These are phyloP conservation scores for Aspergillus alliaceus DNA, from an alignment of 2,329 filamentous ascomycete genomes.

Conservation along the genomic window DNA sequence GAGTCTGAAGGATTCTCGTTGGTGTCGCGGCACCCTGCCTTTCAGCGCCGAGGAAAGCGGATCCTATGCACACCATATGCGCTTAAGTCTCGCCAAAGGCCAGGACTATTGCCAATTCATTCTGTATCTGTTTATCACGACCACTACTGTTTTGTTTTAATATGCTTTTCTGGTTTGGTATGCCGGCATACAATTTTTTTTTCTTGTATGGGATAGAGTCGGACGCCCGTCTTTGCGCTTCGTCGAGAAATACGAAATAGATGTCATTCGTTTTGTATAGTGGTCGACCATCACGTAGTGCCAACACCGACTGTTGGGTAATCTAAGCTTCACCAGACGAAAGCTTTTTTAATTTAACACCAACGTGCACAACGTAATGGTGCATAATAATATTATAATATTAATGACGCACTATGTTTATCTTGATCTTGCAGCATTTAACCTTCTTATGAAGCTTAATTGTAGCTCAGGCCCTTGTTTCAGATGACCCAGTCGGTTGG, in stretches of 20 bases:
- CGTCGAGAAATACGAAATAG: neutral
- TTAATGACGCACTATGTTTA: no score
- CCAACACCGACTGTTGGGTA: no score
- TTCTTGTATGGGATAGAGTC: neutral
- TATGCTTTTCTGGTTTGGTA: neutral
- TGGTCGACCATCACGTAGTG: neutral
- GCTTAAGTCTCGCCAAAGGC: no score
- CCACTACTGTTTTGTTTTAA: neutral
- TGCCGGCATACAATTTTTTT: neutral
- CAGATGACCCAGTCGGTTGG: no score
- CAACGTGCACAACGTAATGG: no score
- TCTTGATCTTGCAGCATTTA: no score
- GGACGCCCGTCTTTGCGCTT: neutral
- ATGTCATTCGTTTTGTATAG: neutral
- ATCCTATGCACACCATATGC: neutral
- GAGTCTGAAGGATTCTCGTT: neutral
- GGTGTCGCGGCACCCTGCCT: neutral
- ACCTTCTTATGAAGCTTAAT: no score
- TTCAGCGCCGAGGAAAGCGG: accelerated
- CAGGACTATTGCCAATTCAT: neutral
- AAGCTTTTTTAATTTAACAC: no score
- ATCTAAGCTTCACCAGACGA: no score
- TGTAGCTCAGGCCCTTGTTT: no score
- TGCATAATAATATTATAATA: no score
- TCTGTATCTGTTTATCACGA: neutral